Evolutionary conservation across 1,284 basidiomycete species (phyloP), one percentile per base, ranked within the genome.

Genomic region (Microstroma glucosiphilum): DNA sequence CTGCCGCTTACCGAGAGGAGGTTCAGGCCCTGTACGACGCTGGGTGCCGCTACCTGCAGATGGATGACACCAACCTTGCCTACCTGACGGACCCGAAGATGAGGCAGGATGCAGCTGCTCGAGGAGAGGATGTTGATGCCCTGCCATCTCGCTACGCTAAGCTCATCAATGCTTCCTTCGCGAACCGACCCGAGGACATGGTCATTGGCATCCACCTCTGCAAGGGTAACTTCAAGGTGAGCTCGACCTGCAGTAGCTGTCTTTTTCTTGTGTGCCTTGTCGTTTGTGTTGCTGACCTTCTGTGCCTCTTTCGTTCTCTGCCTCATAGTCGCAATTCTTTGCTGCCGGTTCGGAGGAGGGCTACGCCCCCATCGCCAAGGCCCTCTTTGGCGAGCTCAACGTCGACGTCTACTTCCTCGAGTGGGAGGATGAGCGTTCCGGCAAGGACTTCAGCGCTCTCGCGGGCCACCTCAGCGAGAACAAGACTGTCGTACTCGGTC

Each of bases 321-420:
- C 30, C 30, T 37, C 25, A 21, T 26, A 19, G 49, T 23, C 21
- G 53, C 51, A 49, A 48, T 73, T 65, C 64, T 71, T 71, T 58
- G 70, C 72, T 26, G 62, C 68, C 79, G 83, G 84, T 60, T 86
- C 83, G 26, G 86, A 89, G 75, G 88, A 89, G 6, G 85, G 86
- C 0, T 91, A 91, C 75, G 86, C 85, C 75, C 83, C 82, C 43
- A 90, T 91, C 73, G 87, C 89, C 12, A 78, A 82, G 23, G 60
- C 66, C 8, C 56, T 90, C n/a, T 89, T 89, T 83, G 84, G 84
- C 68, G 80, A 85, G 58, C 82, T 90, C 62, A 84, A 89, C 72
- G 87, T 89, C n/a, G 86, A 89, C 71, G 83, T 83, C 55, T 89
- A 87, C 78, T 90, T 88, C 68, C 75, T 82, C 58, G 89, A 91